These are phyloP conservation scores for Flaveria floridana DNA, from an alignment of 140 eudicot genomes.

Conservation along the genomic window DNA sequence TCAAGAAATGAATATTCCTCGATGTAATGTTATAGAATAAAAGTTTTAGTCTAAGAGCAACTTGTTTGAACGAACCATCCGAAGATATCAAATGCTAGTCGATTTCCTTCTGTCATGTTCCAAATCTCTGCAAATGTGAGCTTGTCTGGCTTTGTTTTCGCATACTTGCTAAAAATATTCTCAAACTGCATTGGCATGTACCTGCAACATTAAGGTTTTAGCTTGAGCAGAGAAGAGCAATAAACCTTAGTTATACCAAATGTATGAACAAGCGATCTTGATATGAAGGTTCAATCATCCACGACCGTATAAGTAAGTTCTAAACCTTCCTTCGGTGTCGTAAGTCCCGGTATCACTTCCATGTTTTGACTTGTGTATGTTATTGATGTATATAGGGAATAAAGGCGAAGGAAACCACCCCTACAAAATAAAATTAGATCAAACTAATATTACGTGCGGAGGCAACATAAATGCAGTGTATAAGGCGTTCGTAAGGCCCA, in stretches of 20 bases:
- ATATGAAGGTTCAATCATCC: not conserved
- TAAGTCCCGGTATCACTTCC: conserved; percentile 80
- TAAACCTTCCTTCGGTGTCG: conserved; percentile 88
- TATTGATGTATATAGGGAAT: conserved; percentile 67
- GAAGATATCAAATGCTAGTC: conserved; percentile 60
- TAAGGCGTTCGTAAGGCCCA: too few species aligned
- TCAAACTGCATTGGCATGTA: conserved; percentile 66
- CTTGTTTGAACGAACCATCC: conserved; percentile 54
- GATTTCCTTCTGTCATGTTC: conserved; percentile 81
- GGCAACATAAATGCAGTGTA: too few species aligned
- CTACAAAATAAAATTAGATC: conserved; percentile 32
- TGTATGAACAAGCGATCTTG: not conserved
- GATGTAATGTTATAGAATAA: not conserved
- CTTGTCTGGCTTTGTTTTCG: conserved; percentile 68
- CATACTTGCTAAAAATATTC: conserved; percentile 86
- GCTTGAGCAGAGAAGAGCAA: not conserved
- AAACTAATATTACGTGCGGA: not conserved
- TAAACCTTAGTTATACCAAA: not conserved
- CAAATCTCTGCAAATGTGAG: conserved; percentile 67
- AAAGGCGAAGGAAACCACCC: conserved; percentile 89
- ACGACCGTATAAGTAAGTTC: too few species aligned
- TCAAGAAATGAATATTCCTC: not conserved
- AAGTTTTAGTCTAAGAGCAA: not conserved
- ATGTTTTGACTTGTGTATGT: conserved; percentile 77
- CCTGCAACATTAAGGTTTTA: conserved; percentile 36